Base-by-base conservation (phyloP, 2,329 filamentous ascomycete species). In the Hymenoscyphus albidus region DNA sequence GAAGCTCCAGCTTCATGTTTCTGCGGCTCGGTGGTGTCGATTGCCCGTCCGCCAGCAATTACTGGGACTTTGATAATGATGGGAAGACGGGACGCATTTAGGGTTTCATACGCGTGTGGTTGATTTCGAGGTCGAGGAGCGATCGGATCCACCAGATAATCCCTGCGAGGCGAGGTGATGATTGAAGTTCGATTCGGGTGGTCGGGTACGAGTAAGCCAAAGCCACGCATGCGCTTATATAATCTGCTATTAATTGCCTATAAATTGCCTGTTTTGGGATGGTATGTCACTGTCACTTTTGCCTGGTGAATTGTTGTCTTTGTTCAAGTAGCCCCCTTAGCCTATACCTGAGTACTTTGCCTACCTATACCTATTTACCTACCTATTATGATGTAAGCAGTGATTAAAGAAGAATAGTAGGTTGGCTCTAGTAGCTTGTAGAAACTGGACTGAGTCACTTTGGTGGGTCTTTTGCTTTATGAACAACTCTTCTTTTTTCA, bases 1-100 rank as follows among this genome's bases (percentile, higher is more conserved):
- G 51, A 62, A 35, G 59, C 59, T 64, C 64, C 59, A 61, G 65
- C 62, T 61, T 64, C 69, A 69, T 70, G 42, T 55, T 64, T 65
- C 38, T 68, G 62, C 66, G 59, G 60, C 61, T 48, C 39, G 64
- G 51, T 54, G 51, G 22, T 51, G 35, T 63, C 39, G 18, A 61
- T n/a, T 48, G 40, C 42, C 48, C 14, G 35, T 40, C 48, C 14
- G 35, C 31, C 48, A 42, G 22, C 44, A 27, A n/a, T 59, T 18
- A 35, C 18, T 31, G 51, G 18, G 55, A 27, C 40, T n/a, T 42
- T 40, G 22, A 55, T 39, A 35, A 58, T 35, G 44, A 40, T 27
- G 31, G 51, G 35, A 35, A 39, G 54, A 14, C 27, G 14, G 31
- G 38, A 44, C 35, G 61, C 31, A 18, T 42, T 18, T 57, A 42